Conservation (phyloP, 1,284 basidiomycete species). For the Sporisorium scitamineum region DNA sequence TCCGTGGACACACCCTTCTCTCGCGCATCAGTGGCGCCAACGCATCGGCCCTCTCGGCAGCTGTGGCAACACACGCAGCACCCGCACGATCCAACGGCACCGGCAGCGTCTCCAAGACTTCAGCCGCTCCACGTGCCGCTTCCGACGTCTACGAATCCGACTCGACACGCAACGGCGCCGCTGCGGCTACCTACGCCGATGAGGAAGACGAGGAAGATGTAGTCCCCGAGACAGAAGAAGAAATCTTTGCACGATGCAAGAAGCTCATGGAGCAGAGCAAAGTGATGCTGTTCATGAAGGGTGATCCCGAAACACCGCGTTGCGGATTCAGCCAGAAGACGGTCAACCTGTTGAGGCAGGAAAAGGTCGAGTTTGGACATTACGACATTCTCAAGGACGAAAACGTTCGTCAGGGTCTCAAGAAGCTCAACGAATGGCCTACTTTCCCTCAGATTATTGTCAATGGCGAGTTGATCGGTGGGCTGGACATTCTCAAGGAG, state of each 20-base stretch:
- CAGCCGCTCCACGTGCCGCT: conserved; percentile 55
- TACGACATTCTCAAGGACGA: conserved; percentile 83
- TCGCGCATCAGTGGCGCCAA: conserved; percentile 86
- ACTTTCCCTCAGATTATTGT: conserved; percentile 79
- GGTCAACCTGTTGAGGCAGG: conserved; percentile 76
- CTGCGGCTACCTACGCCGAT: conserved; percentile 16
- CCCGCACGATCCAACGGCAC: conserved; percentile 67
- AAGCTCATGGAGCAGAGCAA: conserved; percentile 76
- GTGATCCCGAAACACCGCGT: conserved; percentile 79
- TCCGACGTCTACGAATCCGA: conserved; percentile 46
- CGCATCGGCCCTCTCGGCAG: conserved; percentile 76
- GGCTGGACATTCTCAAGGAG: conserved; percentile 72
- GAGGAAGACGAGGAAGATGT: conserved; percentile 52
- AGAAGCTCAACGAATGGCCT: conserved; percentile 85
- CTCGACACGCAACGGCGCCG: conserved; percentile 24
- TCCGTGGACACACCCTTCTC: conserved; percentile 89
- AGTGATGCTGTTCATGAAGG: conserved; percentile 97
- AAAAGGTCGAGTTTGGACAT: conserved; percentile 77
- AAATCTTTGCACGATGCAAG: conserved; percentile 77
- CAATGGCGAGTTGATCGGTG: conserved; percentile 80
- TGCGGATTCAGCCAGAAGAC: conserved; percentile 83
- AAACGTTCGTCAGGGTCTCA: conserved; percentile 80
- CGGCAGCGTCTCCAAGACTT: conserved; percentile 58
- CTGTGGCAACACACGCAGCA: conserved; percentile 73
- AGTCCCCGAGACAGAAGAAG: conserved; percentile 75